phyloP scores from a whole-genome alignment of 805 yeast species.

The Ogataea glucozyma region DNA sequence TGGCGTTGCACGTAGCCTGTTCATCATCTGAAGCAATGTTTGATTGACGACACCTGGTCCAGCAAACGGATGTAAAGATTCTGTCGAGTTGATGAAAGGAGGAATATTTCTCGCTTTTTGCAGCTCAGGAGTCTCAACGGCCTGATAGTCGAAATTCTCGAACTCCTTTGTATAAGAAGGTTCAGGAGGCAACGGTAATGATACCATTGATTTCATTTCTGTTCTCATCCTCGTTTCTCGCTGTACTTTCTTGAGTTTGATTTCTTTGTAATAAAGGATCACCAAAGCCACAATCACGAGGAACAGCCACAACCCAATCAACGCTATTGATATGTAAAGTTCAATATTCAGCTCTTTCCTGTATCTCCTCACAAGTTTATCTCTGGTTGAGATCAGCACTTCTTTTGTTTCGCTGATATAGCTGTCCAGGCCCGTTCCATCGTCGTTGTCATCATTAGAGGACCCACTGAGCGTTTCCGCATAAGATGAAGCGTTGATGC shows the following conservation, averaged over 20 bases:
- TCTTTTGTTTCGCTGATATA: slow-evolving; percentile 23
- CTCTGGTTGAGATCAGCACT: slow-evolving; percentile 28
- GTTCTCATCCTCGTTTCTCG: background rate
- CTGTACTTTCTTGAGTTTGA: background rate
- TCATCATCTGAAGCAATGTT: slow-evolving; percentile 15
- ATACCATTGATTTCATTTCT: background rate
- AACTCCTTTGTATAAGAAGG: background rate
- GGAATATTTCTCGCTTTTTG: background rate
- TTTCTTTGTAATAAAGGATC: slow-evolving; percentile 17
- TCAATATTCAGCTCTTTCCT: slow-evolving; percentile 44
- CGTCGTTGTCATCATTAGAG: slow-evolving; percentile 8
- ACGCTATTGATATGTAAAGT: slow-evolving; percentile 44
- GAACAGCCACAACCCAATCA: slow-evolving; percentile 50
- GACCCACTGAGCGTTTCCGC: slow-evolving; percentile 7
- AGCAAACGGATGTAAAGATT: slow-evolving; percentile 14
- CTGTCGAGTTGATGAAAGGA: background rate
- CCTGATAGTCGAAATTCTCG: slow-evolving; percentile 3
- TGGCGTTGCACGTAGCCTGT: slow-evolving; percentile 12
- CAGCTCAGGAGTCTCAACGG: background rate
- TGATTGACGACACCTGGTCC: slow-evolving; percentile 26
- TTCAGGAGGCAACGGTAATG: background rate
- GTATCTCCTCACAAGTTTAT: slow-evolving; percentile 36
- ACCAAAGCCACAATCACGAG: slow-evolving; percentile 36
- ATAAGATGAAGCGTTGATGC: slow-evolving; percentile 32
- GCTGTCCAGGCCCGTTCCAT: slow-evolving; percentile 15